phyloP scores from a whole-genome alignment of 176 grass and related monocot species.

The Triticum aestivum region DNA sequence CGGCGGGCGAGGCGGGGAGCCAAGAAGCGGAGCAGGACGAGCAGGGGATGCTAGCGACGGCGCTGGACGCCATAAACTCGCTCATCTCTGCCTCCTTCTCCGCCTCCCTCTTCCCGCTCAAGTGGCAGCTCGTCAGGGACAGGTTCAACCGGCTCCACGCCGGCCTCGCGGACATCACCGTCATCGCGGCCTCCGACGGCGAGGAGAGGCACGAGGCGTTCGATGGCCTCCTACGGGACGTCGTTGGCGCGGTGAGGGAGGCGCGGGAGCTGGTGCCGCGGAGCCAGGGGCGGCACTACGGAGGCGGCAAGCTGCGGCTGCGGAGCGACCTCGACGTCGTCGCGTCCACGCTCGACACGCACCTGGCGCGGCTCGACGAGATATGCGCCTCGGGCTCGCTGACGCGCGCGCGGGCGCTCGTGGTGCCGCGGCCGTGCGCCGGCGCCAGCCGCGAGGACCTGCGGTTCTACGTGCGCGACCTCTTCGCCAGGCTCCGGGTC shows the following conservation, averaged over 20 bases:
- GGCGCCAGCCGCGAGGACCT: constrained; percentile 67
- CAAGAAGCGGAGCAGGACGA: constrained; percentile 34
- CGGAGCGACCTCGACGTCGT: constrained; percentile 80
- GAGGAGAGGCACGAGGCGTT: constrained; percentile 28
- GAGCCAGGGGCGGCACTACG: constrained; percentile 59
- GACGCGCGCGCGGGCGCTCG: constrained; percentile 45
- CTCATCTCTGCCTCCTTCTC: constrained; percentile 52
- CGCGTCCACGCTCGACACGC: constrained; percentile 43
- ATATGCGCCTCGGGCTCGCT: constrained; percentile 51
- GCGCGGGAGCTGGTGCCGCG: constrained; percentile 43
- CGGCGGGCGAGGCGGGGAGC: background rate
- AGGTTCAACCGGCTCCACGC: constrained; percentile 66
- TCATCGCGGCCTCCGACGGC: background rate
- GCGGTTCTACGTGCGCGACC: constrained; percentile 84
- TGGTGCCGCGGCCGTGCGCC: constrained; percentile 53
- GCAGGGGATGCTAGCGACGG: constrained; percentile 22
- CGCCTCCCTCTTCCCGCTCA: constrained; percentile 60
- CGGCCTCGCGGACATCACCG: constrained; percentile 44
- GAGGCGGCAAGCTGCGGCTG: constrained; percentile 81
- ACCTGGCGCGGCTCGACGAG: constrained; percentile 51
- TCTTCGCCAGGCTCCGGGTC: constrained; percentile 59
- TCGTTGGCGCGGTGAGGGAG: constrained; percentile 23
- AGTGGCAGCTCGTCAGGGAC: constrained; percentile 71
- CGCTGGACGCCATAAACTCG: constrained; percentile 29
- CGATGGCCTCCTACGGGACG: constrained; percentile 26